Conservation (phyloP, 2,329 filamentous ascomycete genomes). For the Emydomyces testavorans region DNA sequence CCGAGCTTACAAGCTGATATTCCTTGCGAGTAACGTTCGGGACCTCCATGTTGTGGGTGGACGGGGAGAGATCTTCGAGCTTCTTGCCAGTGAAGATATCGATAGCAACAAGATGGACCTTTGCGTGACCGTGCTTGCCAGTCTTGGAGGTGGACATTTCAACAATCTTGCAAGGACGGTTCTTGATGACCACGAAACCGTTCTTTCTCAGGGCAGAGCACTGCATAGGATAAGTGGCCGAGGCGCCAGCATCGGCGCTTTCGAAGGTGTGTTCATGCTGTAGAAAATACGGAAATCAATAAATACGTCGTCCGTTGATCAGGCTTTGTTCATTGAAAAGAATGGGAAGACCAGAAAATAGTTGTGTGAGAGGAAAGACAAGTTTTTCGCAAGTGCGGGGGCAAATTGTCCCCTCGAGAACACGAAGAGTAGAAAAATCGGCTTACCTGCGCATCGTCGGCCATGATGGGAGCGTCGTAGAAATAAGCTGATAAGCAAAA, state of each 20-base stretch:
- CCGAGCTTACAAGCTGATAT: conserved; percentile 75
- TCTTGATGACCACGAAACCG: conserved; percentile 97
- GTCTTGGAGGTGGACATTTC: conserved; percentile 99
- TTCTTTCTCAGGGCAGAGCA: conserved; percentile 99
- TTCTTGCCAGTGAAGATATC: conserved; percentile 99
- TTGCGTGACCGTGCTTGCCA: conserved; percentile 99
- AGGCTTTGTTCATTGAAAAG: background rate
- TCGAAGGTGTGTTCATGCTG: conserved; percentile 75
- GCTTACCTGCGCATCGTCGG: conserved; percentile 56
- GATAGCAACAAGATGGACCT: conserved; percentile 95
- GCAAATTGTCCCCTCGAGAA: background rate
- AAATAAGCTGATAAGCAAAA: conserved; percentile 15
- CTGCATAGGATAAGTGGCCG: conserved; percentile 91
- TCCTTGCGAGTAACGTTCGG: conserved; percentile 84
- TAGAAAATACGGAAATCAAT: conserved; percentile 16
- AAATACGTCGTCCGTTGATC: background rate
- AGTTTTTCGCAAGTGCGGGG: background rate
- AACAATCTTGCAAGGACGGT: conserved; percentile 99
- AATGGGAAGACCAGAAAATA: background rate
- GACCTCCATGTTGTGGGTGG: conserved; percentile 79
- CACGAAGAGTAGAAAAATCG: background rate
- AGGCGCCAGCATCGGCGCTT: conserved; percentile 90
- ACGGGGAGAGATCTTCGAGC: conserved; percentile 96
- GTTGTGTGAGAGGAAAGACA: too few species aligned
- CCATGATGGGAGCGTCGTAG: conserved; percentile 43